Evolutionary conservation across 2,329 filamentous ascomycete genomes (phyloP).

Genomic region (Lachnellula occidentalis): DNA sequence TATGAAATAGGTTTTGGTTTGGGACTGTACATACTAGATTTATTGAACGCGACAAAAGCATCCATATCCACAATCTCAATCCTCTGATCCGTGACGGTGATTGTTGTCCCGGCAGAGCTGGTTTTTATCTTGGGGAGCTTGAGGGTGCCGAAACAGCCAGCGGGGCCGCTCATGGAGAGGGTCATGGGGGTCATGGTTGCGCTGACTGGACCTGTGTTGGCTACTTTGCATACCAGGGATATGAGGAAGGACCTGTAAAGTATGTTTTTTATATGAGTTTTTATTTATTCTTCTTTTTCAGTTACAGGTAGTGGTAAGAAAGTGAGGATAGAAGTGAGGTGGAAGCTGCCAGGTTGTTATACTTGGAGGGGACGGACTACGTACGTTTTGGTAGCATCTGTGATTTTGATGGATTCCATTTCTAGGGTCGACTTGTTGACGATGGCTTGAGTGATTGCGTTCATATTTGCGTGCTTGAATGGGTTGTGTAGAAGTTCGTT

Average conservation of each 20-base stretch:
- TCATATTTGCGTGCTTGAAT: no score
- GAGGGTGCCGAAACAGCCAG: constrained; percentile 6
- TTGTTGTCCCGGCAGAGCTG: constrained; percentile 4
- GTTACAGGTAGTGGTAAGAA: no score
- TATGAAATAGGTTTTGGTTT: no score
- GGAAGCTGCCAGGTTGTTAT: no score
- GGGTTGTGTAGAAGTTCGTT: no score
- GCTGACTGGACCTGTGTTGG: constrained; percentile 8
- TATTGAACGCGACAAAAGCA: constrained; percentile 10
- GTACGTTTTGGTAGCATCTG: constrained; percentile 13
- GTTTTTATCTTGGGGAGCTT: constrained; percentile 11
- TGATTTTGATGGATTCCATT: constrained; percentile 12
- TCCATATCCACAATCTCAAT: constrained; percentile 11
- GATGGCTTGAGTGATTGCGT: no score
- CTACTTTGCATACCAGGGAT: constrained; percentile 6
- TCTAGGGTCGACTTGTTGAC: not conserved
- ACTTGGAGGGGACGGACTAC: not conserved
- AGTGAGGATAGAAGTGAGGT: no score
- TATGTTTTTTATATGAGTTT: no score
- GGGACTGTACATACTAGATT: not conserved
- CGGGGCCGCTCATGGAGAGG: constrained; percentile 8
- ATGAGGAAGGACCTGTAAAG: constrained; percentile 9
- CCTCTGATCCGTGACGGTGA: constrained; percentile 6
- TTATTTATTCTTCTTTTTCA: no score
- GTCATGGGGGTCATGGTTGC: constrained; percentile 10